Evolutionary conservation across 805 yeast genomes (phyloP).

Genomic region (Citeromyces matritensis): DNA sequence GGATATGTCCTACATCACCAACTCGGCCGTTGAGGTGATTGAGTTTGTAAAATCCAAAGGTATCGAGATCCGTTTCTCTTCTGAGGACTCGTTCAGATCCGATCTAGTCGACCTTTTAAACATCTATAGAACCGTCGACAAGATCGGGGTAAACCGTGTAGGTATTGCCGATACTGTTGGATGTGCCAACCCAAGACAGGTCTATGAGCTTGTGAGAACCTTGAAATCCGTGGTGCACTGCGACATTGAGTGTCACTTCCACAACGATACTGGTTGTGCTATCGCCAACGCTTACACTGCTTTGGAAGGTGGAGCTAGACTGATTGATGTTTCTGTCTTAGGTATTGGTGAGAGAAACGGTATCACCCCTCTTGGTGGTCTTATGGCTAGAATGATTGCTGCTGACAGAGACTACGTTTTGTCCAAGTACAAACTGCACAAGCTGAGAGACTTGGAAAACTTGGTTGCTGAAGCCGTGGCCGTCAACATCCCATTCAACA

Average conservation of each 20-base stretch:
- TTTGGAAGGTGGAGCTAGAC: conserved; percentile 91
- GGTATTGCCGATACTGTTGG: conserved; percentile 99
- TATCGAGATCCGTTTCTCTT: conserved; percentile 90
- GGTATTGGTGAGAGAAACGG: conserved; percentile 99
- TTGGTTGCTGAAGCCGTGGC: conserved; percentile 95
- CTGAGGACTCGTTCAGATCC: conserved; percentile 95
- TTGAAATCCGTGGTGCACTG: conserved; percentile 87
- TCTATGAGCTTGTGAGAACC: conserved; percentile 89
- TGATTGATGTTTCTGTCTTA: conserved; percentile 87
- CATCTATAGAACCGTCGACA: conserved; percentile 92
- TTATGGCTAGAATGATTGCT: conserved; percentile 98
- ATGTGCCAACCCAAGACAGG: conserved; percentile 98
- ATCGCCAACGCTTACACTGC: conserved; percentile 98
- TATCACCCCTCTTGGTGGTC: conserved; percentile 92
- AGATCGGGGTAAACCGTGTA: conserved; percentile 95
- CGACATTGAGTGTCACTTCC: conserved; percentile 98
- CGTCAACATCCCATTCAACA: conserved; percentile 94
- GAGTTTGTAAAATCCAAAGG: conserved; percentile 95
- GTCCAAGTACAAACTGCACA: conserved; percentile 88
- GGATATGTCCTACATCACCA: conserved; percentile 96
- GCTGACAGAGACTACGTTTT: conserved; percentile 94
- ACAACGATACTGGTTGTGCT: conserved; percentile 98
- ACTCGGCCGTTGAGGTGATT: conserved; percentile 91
- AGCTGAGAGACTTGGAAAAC: conserved; percentile 89
- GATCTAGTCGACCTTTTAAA: conserved; percentile 90